phyloP scores from a whole-genome alignment of 2,329 filamentous ascomycete species.

The Epichloe typhina region DNA sequence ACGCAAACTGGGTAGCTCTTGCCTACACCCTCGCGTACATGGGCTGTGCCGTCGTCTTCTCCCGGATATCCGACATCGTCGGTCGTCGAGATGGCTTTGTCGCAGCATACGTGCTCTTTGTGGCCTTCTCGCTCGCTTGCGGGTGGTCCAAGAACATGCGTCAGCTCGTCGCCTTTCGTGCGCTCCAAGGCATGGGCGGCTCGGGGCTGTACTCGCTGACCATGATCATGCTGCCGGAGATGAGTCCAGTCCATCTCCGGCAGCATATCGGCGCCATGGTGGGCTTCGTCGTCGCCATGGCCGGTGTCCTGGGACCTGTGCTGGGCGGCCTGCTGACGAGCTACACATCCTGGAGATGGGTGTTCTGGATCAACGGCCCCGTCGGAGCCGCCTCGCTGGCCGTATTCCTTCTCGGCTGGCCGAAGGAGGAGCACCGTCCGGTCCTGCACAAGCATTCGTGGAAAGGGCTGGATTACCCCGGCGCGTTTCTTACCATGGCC shows the following conservation, averaged over 20 bases:
- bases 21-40: constrained; percentile 44
- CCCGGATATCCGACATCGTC: constrained; percentile 40
- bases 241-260: constrained; percentile 27
- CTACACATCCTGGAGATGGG: constrained; percentile 38
- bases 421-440: constrained; percentile 27
- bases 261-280: constrained; percentile 33
- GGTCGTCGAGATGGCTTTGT: constrained; percentile 40
- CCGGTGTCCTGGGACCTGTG: constrained; percentile 38
- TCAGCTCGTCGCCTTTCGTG: constrained; percentile 36
- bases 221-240: constrained; percentile 41
- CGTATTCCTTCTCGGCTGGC: constrained; percentile 38
- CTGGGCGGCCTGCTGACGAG: constrained; percentile 37
- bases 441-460: constrained; percentile 26
- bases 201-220: constrained; percentile 40
- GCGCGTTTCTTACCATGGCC: constrained; percentile 38
- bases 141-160: constrained; percentile 21
- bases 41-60: constrained; percentile 41
- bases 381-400: constrained; percentile 32
- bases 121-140: constrained; percentile 43
- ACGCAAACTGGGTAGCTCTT: constrained; percentile 41
- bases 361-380: constrained; percentile 48
- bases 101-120: constrained; percentile 37
- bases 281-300: constrained; percentile 33
- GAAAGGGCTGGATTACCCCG: constrained; percentile 39
- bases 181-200: constrained; percentile 38